Evolutionary conservation across 2,329 filamentous ascomycete genomes (phyloP).

Genomic region (Drechslerella dactyloides): DNA sequence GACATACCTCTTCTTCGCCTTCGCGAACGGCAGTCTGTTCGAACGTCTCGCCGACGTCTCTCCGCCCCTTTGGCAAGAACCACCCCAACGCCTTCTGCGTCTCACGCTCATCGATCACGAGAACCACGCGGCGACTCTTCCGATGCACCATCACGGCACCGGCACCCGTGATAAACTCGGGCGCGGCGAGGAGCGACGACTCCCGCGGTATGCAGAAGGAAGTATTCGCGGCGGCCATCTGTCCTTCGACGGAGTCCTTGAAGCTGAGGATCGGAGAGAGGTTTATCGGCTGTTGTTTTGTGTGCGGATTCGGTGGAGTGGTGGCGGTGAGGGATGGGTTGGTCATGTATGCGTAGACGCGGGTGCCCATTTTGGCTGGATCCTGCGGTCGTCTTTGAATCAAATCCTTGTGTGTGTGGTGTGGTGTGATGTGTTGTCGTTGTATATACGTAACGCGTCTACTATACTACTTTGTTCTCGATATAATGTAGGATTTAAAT

Average conservation of each 20-base stretch:
- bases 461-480: no score
- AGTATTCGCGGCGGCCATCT: conserved; percentile 28
- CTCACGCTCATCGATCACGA: conserved; percentile 40
- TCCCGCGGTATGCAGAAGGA: conserved; percentile 33
- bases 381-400: conserved; percentile 5
- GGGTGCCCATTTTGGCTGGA: conserved; percentile 30
- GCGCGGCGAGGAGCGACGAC: conserved; percentile 32
- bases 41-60: conserved; percentile 42
- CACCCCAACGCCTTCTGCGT: conserved; percentile 17
- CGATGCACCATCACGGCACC: conserved; percentile 47
- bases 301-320: neutral
- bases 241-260: conserved; percentile 31
- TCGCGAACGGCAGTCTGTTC: conserved; percentile 35
- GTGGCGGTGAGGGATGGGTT: conserved; percentile 16
- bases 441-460: conserved; percentile 1
- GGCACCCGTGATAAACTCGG: conserved; percentile 36
- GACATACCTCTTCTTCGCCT: conserved; percentile 49
- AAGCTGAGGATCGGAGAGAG: conserved; percentile 9
- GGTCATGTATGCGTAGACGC: conserved; percentile 33
- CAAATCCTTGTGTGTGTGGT: neutral
- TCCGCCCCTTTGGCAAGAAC: conserved; percentile 47
- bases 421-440: neutral
- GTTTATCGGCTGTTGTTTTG: conserved; percentile 16
- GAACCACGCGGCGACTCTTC: conserved; percentile 27
- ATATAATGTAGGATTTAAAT: no score